These are phyloP conservation scores for Chytriomyces sp. DNA, from an alignment of 192 early-diverging fungal species.

Conservation along the genomic window DNA sequence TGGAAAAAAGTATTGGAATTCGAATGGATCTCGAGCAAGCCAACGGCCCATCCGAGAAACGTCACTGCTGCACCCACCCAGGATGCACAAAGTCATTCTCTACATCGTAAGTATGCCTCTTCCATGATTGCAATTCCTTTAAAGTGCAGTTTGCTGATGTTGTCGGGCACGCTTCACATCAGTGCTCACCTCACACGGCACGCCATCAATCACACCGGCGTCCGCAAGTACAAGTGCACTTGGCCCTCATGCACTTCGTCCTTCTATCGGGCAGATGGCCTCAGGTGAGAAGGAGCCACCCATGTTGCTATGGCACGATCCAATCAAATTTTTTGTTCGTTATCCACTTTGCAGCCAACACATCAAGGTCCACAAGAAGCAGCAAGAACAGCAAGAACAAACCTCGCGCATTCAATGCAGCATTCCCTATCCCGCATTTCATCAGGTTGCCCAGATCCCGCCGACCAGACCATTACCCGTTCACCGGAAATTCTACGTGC, in stretches of 20 bases:
- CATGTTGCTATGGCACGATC: too few species aligned
- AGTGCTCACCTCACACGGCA: conserved; percentile 13
- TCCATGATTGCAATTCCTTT: neutral
- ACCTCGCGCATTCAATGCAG: too few species aligned
- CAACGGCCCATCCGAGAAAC: too few species aligned
- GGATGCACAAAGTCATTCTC: conserved; percentile 15
- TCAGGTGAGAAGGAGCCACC: neutral
- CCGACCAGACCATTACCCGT: too few species aligned
- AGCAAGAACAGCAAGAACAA: too few species aligned
- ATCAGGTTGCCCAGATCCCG: too few species aligned
- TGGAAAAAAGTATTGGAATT: neutral
- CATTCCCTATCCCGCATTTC: too few species aligned
- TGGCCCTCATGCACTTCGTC: neutral
- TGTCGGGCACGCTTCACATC: neutral
- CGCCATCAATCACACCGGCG: conserved; percentile 3
- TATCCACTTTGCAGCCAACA: too few species aligned
- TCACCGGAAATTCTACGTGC: too few species aligned
- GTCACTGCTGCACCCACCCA: neutral
- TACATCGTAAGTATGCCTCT: neutral
- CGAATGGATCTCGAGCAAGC: too few species aligned
- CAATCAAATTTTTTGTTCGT: too few species aligned
- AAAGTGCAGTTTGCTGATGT: neutral
- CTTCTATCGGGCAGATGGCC: conserved; percentile 15
- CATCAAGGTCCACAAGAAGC: too few species aligned
- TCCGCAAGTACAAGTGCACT: neutral